phyloP scores from a whole-genome alignment of 225 moss, liverwort and hornwort genomes.

The Polytrichum commune region DNA sequence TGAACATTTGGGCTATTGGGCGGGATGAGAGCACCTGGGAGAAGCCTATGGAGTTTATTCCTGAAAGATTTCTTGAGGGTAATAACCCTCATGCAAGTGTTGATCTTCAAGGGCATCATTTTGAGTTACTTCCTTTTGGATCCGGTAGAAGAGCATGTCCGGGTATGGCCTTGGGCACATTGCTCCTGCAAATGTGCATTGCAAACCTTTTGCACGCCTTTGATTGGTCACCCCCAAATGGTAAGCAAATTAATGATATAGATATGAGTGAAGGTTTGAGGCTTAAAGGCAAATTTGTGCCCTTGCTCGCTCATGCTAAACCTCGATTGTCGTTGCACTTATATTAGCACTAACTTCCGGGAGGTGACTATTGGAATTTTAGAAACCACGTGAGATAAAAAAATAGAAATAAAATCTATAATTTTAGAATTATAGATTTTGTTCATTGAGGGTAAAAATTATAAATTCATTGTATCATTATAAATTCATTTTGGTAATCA shows the following conservation, averaged over 20 bases:
- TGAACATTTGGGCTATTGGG: slow-evolving; percentile 20
- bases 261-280: slow-evolving; percentile 23
- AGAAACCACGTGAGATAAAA: no score
- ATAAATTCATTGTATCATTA: no score
- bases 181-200: slow-evolving; percentile 4
- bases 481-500: no score
- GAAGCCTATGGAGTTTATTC: slow-evolving; percentile 4
- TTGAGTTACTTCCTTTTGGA: slow-evolving; percentile 19
- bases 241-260: not conserved
- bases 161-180: not conserved
- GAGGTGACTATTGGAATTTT: no score
- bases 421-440: no score
- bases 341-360: slow-evolving; percentile 7
- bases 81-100: not conserved
- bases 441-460: no score
- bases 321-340: slow-evolving; percentile 19
- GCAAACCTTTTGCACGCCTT: slow-evolving; percentile 24
- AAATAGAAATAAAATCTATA: no score
- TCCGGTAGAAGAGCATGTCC: slow-evolving; percentile 21
- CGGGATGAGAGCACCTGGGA: slow-evolving; percentile 10
- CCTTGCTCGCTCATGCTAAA: slow-evolving; percentile 9
- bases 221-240: slow-evolving; percentile 10
- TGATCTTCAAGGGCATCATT: slow-evolving; percentile 4
- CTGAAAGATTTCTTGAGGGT: slow-evolving; percentile 12
- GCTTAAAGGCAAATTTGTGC: slow-evolving; percentile 24